A percentile compares a stretch with the other conserved stretches of the same genome.
phyloP scores from a whole-genome alignment of 352 stramenopile genomes.

The Thalassiosira livingstoniorum region DNA sequence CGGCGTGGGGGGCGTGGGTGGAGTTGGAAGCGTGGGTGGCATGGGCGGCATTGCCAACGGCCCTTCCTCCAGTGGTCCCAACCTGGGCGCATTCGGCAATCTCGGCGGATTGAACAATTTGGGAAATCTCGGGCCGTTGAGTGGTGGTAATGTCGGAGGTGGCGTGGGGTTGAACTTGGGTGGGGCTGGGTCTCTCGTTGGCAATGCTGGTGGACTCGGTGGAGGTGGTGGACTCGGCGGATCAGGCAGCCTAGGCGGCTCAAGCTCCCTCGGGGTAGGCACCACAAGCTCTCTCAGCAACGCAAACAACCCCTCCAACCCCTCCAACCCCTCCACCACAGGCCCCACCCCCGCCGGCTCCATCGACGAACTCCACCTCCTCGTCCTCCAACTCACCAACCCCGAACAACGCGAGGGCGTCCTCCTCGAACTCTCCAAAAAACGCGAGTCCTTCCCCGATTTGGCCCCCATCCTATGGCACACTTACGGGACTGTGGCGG shows the following conservation, averaged over 20 bases:
- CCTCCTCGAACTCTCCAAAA: slow-evolving; percentile 98
- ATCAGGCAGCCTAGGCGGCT: not conserved
- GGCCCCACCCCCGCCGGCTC: not conserved
- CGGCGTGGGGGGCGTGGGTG: not conserved
- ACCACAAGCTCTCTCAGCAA: slow-evolving; percentile 10
- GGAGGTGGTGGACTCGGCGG: not conserved
- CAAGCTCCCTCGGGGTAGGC: not conserved
- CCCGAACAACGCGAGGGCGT: slow-evolving; percentile 94
- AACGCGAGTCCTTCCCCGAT: slow-evolving; percentile 95
- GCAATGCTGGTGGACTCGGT: not conserved
- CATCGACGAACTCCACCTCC: slow-evolving; percentile 87
- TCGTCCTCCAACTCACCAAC: slow-evolving; percentile 94
- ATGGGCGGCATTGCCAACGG: not conserved
- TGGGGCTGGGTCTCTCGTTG: not conserved
- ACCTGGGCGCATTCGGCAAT: slow-evolving; percentile 2
- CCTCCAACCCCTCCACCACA: not conserved
- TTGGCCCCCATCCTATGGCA: slow-evolving; percentile 98
- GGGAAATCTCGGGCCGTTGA: not conserved
- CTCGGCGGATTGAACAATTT: not conserved
- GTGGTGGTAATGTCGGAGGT: slow-evolving; percentile 6
- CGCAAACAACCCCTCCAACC: slow-evolving; percentile 1
- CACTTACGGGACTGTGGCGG: slow-evolving; percentile 95
- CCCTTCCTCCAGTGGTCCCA: slow-evolving; percentile 1
- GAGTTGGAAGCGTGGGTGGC: not conserved
- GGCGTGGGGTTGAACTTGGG: not conserved